Base-by-base conservation (phyloP, 2,329 filamentous ascomycete species). In the Pseudogymnoascus destructans region DNA sequence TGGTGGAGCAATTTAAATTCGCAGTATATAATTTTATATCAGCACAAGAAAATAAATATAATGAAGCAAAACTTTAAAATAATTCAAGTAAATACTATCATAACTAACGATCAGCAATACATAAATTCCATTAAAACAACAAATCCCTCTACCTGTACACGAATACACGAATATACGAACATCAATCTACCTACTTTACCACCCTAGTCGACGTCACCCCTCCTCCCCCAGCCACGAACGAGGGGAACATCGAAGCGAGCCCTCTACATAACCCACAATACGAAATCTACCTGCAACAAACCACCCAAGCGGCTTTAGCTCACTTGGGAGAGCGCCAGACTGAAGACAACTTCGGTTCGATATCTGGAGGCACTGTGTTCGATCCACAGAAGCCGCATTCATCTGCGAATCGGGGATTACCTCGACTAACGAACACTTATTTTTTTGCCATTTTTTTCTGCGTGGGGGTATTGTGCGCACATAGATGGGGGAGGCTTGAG, bases 361-460 rank as follows among this genome's bases (percentile, higher is more conserved):
- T 21, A 60, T 60, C 58, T 60, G 58, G 58, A 60, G 59, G 59
- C 59, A 60, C 59, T 58, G 55, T 60, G 59, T 60, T 60, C 59
- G 59, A 60, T 60, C 59, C 59, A 60, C 59, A 60, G 59, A 58
- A 60, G 59, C 59, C 59, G 59, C 59, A 60, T 19, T 19, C 32
- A 55, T 33, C 59, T 60, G 59, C 56, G 59, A 55, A 55, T 60
- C 25, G 23, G n/a, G 42, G 59, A 54, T 9, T 23, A 60, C 59
- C 46, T 30, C 23, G 46, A 58, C 42, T 58, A 59, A 59, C 36
- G 58, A 60, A 36, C 42, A 58, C 56, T 35, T 36, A 10, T 60
- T 46, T 58, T 58, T 60, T 40, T 40, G 36, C 36, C 36, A 40
- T 11, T 40, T 40, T 40, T 40, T 19, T 40, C 7, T 40, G 6